These are phyloP conservation scores for Sarocladium brachiariae DNA, from an alignment of 2,329 filamentous ascomycete species.

Conservation along the genomic window DNA sequence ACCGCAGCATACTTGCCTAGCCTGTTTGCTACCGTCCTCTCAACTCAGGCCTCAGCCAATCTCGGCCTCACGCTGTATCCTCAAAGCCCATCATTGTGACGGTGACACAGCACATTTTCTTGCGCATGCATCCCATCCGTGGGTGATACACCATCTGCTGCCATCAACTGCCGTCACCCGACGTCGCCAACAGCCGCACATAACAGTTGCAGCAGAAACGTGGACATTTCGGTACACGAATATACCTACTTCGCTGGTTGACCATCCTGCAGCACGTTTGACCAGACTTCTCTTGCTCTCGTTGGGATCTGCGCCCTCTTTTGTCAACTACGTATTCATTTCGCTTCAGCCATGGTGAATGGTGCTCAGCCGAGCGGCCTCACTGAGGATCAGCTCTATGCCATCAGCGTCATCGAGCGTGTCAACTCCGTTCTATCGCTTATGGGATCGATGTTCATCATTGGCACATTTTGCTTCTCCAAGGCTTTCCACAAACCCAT, in stretches of 20 bases:
- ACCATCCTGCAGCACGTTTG: too few relatives aligned
- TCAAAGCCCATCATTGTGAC: background rate
- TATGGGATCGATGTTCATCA: conserved; percentile 63
- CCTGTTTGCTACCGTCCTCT: background rate
- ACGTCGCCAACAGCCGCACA: background rate
- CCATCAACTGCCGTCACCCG: conserved; percentile 3
- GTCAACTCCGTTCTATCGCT: conserved; percentile 65
- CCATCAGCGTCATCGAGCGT: conserved; percentile 59
- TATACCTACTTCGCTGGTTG: background rate
- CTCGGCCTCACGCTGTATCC: background rate
- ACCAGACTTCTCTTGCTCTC: too few relatives aligned
- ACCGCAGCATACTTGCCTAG: background rate
- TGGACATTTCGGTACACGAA: too few relatives aligned
- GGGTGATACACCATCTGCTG: background rate
- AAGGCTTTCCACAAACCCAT: conserved; percentile 76
- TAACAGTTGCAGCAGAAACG: background rate
- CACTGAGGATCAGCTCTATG: conserved; percentile 34
- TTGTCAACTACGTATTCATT: background rate
- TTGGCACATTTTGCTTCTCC: conserved; percentile 62
- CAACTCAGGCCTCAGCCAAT: background rate
- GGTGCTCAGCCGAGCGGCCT: background rate
- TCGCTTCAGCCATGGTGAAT: background rate
- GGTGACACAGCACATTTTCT: conserved; percentile 3
- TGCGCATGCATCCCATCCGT: background rate
- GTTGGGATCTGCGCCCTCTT: background rate